Percentiles rank a stretch among this genome's conserved stretches.
Evolutionary conservation across 176 grass and related monocot species (phyloP).

Genomic region (Microstegium vimineum): DNA sequence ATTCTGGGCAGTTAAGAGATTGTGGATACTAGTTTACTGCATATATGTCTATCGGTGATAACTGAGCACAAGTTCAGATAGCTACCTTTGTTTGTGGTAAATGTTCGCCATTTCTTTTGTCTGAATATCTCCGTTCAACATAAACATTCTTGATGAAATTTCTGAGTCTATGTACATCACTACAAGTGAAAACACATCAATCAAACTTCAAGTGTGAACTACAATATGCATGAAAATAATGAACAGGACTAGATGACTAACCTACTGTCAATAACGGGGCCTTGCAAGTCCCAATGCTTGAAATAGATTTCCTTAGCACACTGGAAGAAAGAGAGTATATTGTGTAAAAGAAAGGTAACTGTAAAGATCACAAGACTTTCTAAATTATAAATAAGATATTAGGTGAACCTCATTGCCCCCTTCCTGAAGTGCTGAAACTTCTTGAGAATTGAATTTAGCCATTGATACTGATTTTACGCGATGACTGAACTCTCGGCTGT

Average conservation of each 20-base stretch:
- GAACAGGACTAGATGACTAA: conserved; percentile 28
- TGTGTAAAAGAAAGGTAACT: not conserved
- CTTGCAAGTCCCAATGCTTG: conserved; percentile 60
- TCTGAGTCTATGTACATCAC: conserved; percentile 52
- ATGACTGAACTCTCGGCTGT: conserved; percentile 68
- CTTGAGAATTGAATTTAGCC: conserved; percentile 64
- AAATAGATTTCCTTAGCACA: conserved; percentile 60
- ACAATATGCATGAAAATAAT: conserved; percentile 6
- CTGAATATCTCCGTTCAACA: conserved; percentile 44
- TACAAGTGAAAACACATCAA: conserved; percentile 27
- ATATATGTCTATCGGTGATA: not conserved
- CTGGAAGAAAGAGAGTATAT: conserved; percentile 19
- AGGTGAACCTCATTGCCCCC: conserved; percentile 58
- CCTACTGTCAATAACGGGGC: conserved; percentile 49
- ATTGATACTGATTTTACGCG: conserved; percentile 73
- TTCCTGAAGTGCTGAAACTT: conserved; percentile 61
- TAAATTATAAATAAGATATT: conserved; percentile 2
- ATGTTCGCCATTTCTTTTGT: conserved; percentile 37
- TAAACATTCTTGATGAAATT: conserved; percentile 69
- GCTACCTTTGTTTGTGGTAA: conserved; percentile 45
- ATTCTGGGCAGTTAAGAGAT: not conserved
- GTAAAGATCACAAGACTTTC: not conserved
- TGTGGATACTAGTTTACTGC: not conserved
- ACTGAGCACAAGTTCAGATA: not conserved
- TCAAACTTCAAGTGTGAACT: conserved; percentile 13